phyloP scores from a whole-genome alignment of 2,329 filamentous ascomycete genomes.

The Fusarium sp. region DNA sequence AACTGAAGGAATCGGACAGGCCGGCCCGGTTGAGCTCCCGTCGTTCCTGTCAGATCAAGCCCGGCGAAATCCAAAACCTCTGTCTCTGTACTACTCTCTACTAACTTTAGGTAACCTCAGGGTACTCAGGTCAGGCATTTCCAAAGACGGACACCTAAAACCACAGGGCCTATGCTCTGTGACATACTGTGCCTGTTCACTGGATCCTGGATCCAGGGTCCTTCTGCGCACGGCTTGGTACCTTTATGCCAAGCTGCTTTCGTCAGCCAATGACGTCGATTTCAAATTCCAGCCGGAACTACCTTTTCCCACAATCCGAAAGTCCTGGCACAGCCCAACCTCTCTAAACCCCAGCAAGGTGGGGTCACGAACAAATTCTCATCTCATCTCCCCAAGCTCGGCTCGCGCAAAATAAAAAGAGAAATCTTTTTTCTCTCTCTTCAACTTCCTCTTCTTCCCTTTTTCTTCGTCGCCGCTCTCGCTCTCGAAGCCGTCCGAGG shows the following conservation, averaged over 20 bases:
- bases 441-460: constrained; percentile 19
- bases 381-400: constrained; percentile 44
- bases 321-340: constrained; percentile 42
- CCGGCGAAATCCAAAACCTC: constrained; percentile 30
- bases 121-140: constrained; percentile 12
- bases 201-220: constrained; percentile 30
- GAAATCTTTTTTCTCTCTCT: constrained; percentile 35
- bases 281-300: constrained; percentile 20
- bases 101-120: not conserved
- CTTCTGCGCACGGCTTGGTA: constrained; percentile 16
- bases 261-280: constrained; percentile 46
- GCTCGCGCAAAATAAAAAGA: constrained; percentile 42
- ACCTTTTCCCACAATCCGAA: constrained; percentile 16
- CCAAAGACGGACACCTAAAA: constrained; percentile 27
- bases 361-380: constrained; percentile 49
- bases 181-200: constrained; percentile 20
- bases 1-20: constrained; percentile 23
- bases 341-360: constrained; percentile 42
- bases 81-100: not conserved
- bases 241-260: constrained; percentile 32
- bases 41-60: constrained; percentile 16
- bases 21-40: constrained; percentile 16
- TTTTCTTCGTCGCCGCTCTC: constrained; percentile 40
- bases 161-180: constrained; percentile 9
- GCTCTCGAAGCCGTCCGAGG: constrained; percentile 49